A percentile compares a stretch with the other conserved stretches of the same genome.
Evolutionary conservation across 2,329 filamentous ascomycete genomes (phyloP).

Genomic region (Allantophomopsis cytisporea): DNA sequence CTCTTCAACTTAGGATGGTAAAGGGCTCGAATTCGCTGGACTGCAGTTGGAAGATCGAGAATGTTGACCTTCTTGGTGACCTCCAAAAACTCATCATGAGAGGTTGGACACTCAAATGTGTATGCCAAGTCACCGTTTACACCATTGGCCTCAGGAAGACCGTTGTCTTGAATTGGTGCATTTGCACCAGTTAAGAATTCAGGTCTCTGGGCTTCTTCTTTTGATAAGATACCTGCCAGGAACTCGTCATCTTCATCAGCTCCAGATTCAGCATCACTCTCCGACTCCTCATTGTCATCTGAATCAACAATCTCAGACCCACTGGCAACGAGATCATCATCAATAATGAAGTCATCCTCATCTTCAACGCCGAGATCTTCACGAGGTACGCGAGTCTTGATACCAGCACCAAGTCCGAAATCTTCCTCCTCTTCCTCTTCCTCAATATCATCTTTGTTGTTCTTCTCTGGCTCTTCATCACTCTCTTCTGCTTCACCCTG

Average conservation of each 20-base stretch:
- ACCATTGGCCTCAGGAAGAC: constrained; percentile 19
- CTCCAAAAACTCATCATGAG: constrained; percentile 58
- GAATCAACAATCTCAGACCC: constrained; percentile 55
- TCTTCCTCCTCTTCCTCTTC: constrained; percentile 35
- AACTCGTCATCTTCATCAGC: constrained; percentile 54
- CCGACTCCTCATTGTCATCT: constrained; percentile 31
- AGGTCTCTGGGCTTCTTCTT: constrained; percentile 39
- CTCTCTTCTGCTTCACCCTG: constrained; percentile 61
- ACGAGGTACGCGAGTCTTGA: constrained; percentile 29
- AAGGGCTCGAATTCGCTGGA: constrained; percentile 84
- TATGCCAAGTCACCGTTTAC: constrained; percentile 52
- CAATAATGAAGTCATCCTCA: constrained; percentile 86
- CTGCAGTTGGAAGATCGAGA: constrained; percentile 58
- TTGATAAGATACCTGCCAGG: constrained; percentile 50
- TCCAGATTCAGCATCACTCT: constrained; percentile 24
- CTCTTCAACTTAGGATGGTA: constrained; percentile 78
- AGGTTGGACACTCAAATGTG: constrained; percentile 75
- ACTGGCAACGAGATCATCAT: constrained; percentile 77
- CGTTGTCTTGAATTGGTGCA: constrained; percentile 26
- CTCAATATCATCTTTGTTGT: constrained; percentile 22
- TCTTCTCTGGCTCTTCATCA: constrained; percentile 43
- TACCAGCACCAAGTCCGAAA: constrained; percentile 46
- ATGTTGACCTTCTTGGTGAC: constrained; percentile 47
- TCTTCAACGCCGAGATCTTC: constrained; percentile 68
- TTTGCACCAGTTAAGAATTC: constrained; percentile 32